A percentile compares a stretch with the other conserved stretches of the same genome.
Evolutionary conservation across 345 rosid genomes (phyloP).

Genomic region (Eutrema yunnanense): DNA sequence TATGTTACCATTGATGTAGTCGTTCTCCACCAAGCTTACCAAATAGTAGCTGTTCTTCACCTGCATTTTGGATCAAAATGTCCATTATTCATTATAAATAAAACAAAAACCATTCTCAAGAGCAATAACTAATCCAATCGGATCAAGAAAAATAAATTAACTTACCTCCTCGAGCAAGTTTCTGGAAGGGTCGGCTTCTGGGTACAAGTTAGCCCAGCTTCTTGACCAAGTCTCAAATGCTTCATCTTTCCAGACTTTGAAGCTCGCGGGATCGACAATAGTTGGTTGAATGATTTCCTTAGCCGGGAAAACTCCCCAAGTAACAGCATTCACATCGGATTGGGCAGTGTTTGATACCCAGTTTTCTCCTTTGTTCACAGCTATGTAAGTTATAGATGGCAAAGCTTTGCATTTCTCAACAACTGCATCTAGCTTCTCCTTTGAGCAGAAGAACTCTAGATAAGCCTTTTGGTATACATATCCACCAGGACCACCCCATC

Average conservation of each 20-base stretch:
- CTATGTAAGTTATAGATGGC: slow-evolving; percentile 60
- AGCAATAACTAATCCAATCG: neutral
- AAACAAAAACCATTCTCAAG: neutral
- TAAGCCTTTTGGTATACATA: slow-evolving; percentile 95
- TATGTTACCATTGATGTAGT: slow-evolving; percentile 29
- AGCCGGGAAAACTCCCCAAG: slow-evolving; percentile 95
- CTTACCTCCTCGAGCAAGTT: slow-evolving; percentile 72
- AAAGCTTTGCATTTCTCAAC: slow-evolving; percentile 64
- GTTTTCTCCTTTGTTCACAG: slow-evolving; percentile 59
- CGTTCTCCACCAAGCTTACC: slow-evolving; percentile 60
- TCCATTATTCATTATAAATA: neutral
- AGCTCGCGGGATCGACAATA: slow-evolving; percentile 89
- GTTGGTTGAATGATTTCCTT: slow-evolving; percentile 93
- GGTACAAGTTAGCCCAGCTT: slow-evolving; percentile 76
- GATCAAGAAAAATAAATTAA: neutral
- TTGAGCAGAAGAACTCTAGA: slow-evolving; percentile 91
- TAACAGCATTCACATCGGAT: slow-evolving; percentile 74
- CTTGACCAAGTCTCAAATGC: slow-evolving; percentile 93
- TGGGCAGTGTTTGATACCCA: slow-evolving; percentile 52
- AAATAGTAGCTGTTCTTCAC: slow-evolving; percentile 67
- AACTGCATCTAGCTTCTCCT: slow-evolving; percentile 52
- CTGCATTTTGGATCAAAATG: slow-evolving; percentile 40
- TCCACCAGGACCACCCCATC: slow-evolving; percentile 99
- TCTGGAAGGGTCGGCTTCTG: slow-evolving; percentile 58
- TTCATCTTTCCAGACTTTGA: slow-evolving; percentile 92